Evolutionary conservation across 2,329 filamentous ascomycete species (phyloP), one percentile per base, ranked within the genome.

Genomic region (Calonectria hongkongensis): DNA sequence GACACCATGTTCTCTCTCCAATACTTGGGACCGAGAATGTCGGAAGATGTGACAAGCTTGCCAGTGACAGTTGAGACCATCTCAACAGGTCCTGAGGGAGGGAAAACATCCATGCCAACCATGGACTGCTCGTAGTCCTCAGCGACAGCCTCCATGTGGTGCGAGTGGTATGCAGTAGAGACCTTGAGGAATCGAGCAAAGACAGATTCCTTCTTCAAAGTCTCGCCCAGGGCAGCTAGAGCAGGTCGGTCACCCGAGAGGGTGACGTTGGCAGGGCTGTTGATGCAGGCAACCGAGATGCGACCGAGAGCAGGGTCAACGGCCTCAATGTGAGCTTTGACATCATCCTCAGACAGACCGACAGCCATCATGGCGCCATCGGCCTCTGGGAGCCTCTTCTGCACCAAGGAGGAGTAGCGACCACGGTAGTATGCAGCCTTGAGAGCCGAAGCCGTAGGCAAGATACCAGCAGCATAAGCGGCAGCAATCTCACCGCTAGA

Each of bases 151-250:
- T 85, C 82, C 87, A 89, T 89, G 72, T 88, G 86, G 66, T 86
- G 84, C 0, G 88, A 89, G 74, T 89, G 88, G 62, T 89, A 89
- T 1, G 87, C 87, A 2, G 85, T 85, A 18, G 86, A 85, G 10
- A 89, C 85, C 25, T 83, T 82, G 3, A 89, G 82, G 10, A 82
- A 83, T 41, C 84, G 83, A 47, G 85, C 84, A 74, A 89, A 88
- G 1, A 87, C 73, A 30, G 83, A 79, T 51, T 86, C 84, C 56
- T 85, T 83, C 48, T 86, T 81, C 41, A 86, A 62, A 10, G 47
- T 60, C 1, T 62, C 50, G 10, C 76, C 82, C 4, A 88, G 78
- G 66, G 84, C 82, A 8, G 85, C 83, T 4, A 90, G 82, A 2
- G 83, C 84, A 1, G 79, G 77, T 39, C 83, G 81, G 50, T 87